phyloP scores from a whole-genome alignment of 176 grass and related monocot species.

The Hyparrhenia diplandra region DNA sequence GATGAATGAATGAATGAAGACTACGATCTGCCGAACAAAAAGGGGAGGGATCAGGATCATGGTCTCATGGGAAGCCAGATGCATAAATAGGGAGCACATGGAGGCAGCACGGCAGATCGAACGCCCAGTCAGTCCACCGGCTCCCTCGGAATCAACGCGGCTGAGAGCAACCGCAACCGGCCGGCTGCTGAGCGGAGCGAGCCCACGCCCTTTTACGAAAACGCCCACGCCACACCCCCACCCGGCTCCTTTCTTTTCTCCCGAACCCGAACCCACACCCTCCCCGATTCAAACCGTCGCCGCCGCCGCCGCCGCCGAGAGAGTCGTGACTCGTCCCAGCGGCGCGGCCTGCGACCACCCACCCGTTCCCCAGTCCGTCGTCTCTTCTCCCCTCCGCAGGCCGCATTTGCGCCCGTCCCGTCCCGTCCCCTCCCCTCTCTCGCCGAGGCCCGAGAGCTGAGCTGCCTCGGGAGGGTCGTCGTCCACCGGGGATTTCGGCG shows the following conservation, averaged over 20 bases:
- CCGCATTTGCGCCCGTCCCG: neutral
- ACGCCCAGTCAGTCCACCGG: neutral
- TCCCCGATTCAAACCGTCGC: conserved; percentile 46
- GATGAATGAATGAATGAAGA: neutral
- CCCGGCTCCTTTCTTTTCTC: neutral
- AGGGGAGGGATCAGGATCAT: too few relatives aligned
- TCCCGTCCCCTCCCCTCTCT: neutral
- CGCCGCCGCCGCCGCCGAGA: conserved; percentile 44
- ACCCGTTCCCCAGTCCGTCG: neutral
- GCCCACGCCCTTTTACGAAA: conserved; percentile 38
- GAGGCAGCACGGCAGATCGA: neutral
- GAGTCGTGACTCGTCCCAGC: conserved; percentile 40
- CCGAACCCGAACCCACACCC: conserved; percentile 6
- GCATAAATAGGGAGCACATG: conserved; percentile 1
- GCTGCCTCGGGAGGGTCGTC: neutral
- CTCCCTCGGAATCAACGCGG: conserved; percentile 17
- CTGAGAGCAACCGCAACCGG: neutral
- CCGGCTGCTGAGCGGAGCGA: neutral
- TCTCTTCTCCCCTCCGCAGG: neutral
- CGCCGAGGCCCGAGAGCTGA: neutral
- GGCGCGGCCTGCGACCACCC: conserved; percentile 8
- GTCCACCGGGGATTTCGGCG: neutral
- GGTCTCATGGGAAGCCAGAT: neutral
- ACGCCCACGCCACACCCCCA: conserved; percentile 29
- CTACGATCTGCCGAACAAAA: neutral